Conservation (phyloP, 192 early-diverging fungal genomes). For the Mycoemilia scoparia region DNA sequence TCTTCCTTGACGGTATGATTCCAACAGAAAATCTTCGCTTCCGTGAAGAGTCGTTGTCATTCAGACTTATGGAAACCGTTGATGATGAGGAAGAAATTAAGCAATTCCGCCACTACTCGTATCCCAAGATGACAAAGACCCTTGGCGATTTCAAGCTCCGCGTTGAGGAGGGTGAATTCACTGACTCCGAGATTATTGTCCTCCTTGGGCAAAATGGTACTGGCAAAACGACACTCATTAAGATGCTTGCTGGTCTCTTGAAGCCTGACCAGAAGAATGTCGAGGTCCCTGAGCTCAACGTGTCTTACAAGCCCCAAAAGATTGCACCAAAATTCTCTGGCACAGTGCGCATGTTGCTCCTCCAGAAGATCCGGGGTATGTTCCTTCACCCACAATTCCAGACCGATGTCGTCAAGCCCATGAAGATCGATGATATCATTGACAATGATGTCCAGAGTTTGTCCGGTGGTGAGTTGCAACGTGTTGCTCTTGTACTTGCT, state of each 20-base stretch:
- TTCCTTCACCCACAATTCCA: conserved; percentile 93
- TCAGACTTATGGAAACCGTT: conserved; percentile 80
- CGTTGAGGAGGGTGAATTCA: conserved; percentile 68
- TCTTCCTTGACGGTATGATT: conserved; percentile 91
- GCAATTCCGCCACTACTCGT: conserved; percentile 57
- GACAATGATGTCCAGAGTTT: conserved; percentile 73
- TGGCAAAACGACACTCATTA: conserved; percentile 94
- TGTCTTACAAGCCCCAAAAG: conserved; percentile 96
- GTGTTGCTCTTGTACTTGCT: conserved; percentile 83
- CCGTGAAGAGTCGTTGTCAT: conserved; percentile 86
- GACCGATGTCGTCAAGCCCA: conserved; percentile 87
- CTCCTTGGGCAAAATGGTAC: conserved; percentile 98
- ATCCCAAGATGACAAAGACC: conserved; percentile 77
- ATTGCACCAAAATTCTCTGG: conserved; percentile 88
- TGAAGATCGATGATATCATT: conserved; percentile 81
- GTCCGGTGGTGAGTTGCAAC: conserved; percentile 98
- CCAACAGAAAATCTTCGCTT: conserved; percentile 98
- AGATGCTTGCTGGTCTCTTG: conserved; percentile 70
- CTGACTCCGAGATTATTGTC: conserved; percentile 93
- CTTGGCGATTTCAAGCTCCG: conserved; percentile 67
- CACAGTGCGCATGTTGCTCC: conserved; percentile 79
- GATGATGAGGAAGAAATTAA: conserved; percentile 45
- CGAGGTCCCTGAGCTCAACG: conserved; percentile 65
- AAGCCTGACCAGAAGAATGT: conserved; percentile 54
- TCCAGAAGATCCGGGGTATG: conserved; percentile 64